Evolutionary conservation across 106 monocot genomes (phyloP).

Genomic region (Acorus gramineus): DNA sequence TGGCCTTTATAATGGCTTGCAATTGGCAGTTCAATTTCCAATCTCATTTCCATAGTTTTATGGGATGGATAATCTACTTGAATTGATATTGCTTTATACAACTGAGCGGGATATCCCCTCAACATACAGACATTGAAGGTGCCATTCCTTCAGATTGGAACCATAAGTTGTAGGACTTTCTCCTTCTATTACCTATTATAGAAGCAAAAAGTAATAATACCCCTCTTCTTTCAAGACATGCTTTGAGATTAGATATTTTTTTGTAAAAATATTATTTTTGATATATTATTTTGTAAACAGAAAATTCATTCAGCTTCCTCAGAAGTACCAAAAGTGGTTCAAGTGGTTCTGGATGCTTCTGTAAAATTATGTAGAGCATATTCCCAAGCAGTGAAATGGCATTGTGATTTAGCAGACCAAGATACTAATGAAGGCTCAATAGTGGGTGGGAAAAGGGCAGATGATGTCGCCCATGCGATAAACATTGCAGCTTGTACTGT

Average conservation of each 20-base stretch:
- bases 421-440: slow-evolving; percentile 1
- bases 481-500: slow-evolving; percentile 40
- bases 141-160: no score
- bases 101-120: no score
- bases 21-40: no score
- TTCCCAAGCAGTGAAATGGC: slow-evolving; percentile 28
- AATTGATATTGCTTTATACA: no score
- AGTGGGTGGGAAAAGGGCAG: slow-evolving; percentile 12
- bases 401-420: slow-evolving; percentile 5
- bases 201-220: background rate
- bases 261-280: no score
- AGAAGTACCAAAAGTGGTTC: slow-evolving; percentile 54
- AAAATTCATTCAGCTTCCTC: slow-evolving; percentile 43
- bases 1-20: no score
- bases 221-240: background rate
- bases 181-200: no score
- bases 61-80: no score
- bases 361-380: slow-evolving; percentile 68
- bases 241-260: slow-evolving; percentile 1
- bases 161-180: no score
- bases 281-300: slow-evolving; percentile 24
- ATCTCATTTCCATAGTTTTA: no score
- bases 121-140: no score
- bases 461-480: slow-evolving; percentile 26
- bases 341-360: slow-evolving; percentile 59